Percentiles rank a stretch among this genome's conserved stretches.
Evolutionary conservation across 768 basidiomycete species (phyloP).

Genomic region (Termitomyces sp.): DNA sequence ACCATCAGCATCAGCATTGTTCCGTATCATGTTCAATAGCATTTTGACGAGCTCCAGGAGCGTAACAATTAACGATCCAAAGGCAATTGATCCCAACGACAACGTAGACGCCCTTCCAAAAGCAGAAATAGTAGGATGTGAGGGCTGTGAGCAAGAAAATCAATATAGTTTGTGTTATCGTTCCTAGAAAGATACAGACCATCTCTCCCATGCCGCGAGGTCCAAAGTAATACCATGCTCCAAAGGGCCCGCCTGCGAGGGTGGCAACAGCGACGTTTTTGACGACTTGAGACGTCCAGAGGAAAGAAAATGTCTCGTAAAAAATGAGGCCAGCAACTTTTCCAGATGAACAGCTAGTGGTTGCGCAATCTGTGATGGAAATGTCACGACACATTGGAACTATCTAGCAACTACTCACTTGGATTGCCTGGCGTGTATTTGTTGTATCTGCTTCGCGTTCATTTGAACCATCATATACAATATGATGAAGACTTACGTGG

Average conservation of each 20-base stretch:
- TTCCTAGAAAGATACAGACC: slow-evolving; percentile 29
- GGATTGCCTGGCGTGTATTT: slow-evolving; percentile 79
- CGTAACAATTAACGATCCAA: slow-evolving; percentile 81
- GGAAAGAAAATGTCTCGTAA: slow-evolving; percentile 76
- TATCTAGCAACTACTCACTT: slow-evolving; percentile 32
- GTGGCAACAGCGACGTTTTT: slow-evolving; percentile 76
- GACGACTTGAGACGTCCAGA: slow-evolving; percentile 83
- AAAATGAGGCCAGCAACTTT: slow-evolving; percentile 78
- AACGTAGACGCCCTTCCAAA: slow-evolving; percentile 73
- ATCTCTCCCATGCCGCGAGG: slow-evolving; percentile 59
- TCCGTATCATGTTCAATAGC: slow-evolving; percentile 50
- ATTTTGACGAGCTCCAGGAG: slow-evolving; percentile 65
- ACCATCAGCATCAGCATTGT: slow-evolving; percentile 58
- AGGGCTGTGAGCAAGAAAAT: slow-evolving; percentile 37
- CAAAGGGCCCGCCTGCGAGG: slow-evolving; percentile 75
- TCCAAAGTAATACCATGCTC: slow-evolving; percentile 84
- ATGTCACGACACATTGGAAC: background rate
- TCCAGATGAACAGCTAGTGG: slow-evolving; percentile 54
- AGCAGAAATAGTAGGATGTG: slow-evolving; percentile 62
- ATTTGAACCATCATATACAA: background rate
- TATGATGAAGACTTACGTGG: slow-evolving; percentile 41
- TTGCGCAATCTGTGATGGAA: background rate
- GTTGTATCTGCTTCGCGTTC: slow-evolving; percentile 32
- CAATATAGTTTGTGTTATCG: background rate
- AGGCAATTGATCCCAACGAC: slow-evolving; percentile 81